These are phyloP conservation scores for Lachancea waltii DNA, from an alignment of 805 yeast genomes.

Conservation along the genomic window DNA sequence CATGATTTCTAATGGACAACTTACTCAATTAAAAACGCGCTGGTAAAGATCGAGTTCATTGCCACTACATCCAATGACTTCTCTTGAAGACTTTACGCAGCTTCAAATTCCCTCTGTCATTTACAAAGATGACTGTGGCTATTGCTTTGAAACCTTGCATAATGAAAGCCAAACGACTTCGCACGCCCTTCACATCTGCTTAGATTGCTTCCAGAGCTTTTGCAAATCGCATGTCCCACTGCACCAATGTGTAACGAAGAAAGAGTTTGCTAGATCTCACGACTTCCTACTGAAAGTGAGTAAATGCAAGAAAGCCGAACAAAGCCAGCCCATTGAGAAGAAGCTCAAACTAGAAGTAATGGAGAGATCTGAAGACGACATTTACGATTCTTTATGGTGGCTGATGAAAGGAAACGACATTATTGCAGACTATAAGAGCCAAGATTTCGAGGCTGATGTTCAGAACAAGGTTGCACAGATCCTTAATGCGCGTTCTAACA, in stretches of 20 bases:
- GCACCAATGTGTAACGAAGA: conserved; percentile 40
- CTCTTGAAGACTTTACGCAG: conserved; percentile 11
- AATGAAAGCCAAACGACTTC: conserved; percentile 32
- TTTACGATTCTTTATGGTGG: conserved; percentile 27
- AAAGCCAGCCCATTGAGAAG: conserved; percentile 22
- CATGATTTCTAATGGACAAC: too few relatives aligned
- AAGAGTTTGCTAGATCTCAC: conserved; percentile 40
- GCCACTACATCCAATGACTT: conserved; percentile 5
- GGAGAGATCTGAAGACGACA: conserved; percentile 29
- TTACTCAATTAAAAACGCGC: too few relatives aligned
- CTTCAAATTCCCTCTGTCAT: conserved; percentile 37
- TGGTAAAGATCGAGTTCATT: too few relatives aligned
- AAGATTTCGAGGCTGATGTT: conserved; percentile 1
- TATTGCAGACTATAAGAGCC: conserved; percentile 3
- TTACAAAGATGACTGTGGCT: conserved; percentile 87
- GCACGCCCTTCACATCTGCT: conserved; percentile 57
- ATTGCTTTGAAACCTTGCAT: conserved; percentile 65
- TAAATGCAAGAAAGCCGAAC: conserved; percentile 42
- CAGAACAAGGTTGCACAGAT: conserved; percentile 20
- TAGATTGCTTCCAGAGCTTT: conserved; percentile 66
- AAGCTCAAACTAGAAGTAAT: conserved; percentile 29
- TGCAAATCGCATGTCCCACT: conserved; percentile 52
- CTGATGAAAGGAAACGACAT: conserved; percentile 19
- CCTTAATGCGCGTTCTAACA: conserved; percentile 24
- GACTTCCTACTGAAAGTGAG: conserved; percentile 51